Conservation (phyloP, 176 grass and related monocot genomes). For the Aegilops speltoides region DNA sequence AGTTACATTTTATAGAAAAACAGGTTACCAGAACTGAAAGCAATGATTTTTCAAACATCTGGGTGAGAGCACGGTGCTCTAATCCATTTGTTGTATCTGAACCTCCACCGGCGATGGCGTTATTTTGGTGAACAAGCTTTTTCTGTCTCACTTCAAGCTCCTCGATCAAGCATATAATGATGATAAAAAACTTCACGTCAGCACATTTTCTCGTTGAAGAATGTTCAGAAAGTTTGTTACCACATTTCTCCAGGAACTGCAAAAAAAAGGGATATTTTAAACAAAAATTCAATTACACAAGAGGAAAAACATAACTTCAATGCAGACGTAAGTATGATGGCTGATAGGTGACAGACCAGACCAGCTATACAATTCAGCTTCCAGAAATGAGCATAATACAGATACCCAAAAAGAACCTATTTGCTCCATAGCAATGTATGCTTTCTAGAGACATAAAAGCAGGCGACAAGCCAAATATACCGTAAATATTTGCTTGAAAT, state of each 20-base stretch:
- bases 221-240: slow-evolving; percentile 55
- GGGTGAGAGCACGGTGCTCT: slow-evolving; percentile 33
- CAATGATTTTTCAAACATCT: slow-evolving; percentile 47
- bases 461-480: slow-evolving; percentile 53
- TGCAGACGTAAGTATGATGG: neutral
- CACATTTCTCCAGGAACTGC: slow-evolving; percentile 57
- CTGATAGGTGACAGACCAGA: neutral
- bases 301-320: neutral
- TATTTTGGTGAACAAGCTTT: slow-evolving; percentile 27
- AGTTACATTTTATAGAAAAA: slow-evolving; percentile 19
- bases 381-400: neutral
- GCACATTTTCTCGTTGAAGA: slow-evolving; percentile 41
- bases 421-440: neutral
- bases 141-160: slow-evolving; percentile 60
- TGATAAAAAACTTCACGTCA: slow-evolving; percentile 66
- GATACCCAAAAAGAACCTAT: slow-evolving; percentile 4
- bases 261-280: slow-evolving; percentile 34
- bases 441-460: slow-evolving; percentile 33
- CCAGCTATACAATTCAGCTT: neutral
- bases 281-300: slow-evolving; percentile 27
- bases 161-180: slow-evolving; percentile 77
- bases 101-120: slow-evolving; percentile 11
- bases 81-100: slow-evolving; percentile 27
- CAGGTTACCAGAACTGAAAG: slow-evolving; percentile 56
- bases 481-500: slow-evolving; percentile 57